These are phyloP conservation scores for Aspergillus chevalieri DNA, from an alignment of 2,329 filamentous ascomycete species.

Conservation along the genomic window DNA sequence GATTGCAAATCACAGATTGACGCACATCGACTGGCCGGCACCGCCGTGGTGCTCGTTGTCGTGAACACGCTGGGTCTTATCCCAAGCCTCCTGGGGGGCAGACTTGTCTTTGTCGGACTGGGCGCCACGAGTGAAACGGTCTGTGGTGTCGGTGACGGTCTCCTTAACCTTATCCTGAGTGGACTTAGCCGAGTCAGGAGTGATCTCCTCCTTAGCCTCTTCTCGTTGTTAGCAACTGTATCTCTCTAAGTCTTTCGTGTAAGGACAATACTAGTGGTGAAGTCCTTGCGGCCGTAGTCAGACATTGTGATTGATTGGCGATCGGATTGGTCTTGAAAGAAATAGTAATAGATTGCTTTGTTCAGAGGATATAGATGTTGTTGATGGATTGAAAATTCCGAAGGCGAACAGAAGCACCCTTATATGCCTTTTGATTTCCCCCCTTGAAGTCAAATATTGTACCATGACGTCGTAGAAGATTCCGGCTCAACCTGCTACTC, in stretches of 20 bases:
- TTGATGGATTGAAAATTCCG: too few species aligned
- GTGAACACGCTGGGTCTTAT: constrained; percentile 44
- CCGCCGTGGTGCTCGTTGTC: constrained; percentile 38
- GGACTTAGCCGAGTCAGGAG: constrained; percentile 56
- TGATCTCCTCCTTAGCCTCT: constrained; percentile 53
- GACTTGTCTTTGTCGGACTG: constrained; percentile 53
- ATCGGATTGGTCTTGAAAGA: too few species aligned
- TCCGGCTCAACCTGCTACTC: too few species aligned
- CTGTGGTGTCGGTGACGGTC: constrained; percentile 48
- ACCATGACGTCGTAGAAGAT: too few species aligned
- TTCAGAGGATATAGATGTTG: too few species aligned
- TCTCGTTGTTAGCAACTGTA: constrained; percentile 18
- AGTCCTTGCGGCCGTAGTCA: constrained; percentile 58
- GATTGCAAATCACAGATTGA: neutral
- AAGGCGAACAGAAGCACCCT: too few species aligned
- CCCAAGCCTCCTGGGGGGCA: constrained; percentile 45
- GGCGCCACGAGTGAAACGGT: constrained; percentile 48
- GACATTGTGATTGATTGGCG: constrained; percentile 45
- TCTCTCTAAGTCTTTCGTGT: neutral
- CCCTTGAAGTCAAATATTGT: too few species aligned
- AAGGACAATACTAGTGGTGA: constrained; percentile 41
- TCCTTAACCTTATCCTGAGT: constrained; percentile 54
- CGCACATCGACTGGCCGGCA: constrained; percentile 36
- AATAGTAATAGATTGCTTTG: too few species aligned
- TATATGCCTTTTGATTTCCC: too few species aligned